Evolutionary conservation across 116 monocot species (phyloP), one percentile per base, ranked within the genome.

Genomic region (Iris pallida): DNA sequence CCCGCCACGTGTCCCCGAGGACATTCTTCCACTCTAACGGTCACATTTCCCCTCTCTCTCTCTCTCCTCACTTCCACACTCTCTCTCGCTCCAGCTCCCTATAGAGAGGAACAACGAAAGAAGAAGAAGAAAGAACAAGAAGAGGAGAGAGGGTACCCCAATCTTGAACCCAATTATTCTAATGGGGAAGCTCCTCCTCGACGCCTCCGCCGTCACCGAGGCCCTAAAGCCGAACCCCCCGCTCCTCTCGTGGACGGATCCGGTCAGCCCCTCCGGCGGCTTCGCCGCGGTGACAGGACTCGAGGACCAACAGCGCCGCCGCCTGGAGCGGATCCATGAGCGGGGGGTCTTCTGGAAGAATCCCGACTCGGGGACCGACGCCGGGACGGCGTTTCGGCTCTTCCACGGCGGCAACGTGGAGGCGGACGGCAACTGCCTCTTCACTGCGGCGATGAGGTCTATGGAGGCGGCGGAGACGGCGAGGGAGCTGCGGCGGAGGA

Each of bases 401-500:
- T 66, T 66, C 18, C 85, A 94, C 68, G 94, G 90, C 15, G 94
- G 94, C 0, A 80, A 83, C 70, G 94, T 94, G 56, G 90, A 90
- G 68, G 73, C 88, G 12, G 94, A 94, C 67, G 94, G 94, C 16
- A 94, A 94, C 77, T 94, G 94, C 76, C 78, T 94, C 8, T 94
- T 94, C 65, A 85, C 94, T 43, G 84, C 94, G 16, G 79, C 79
- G 14, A 57, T 80, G 70, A 73, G 41, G 70, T 82, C 94, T 40
- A 76, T 81, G 82, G 87, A 73, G 30, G 9, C 70, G 45, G 77
- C 71, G 64, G 47, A 68, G 42, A 80, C 62, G 30, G 71, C 82
- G 55, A 62, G 82, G 75, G 93, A 94, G 57, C 72, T 94, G 64
- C 45, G 93, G 54, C 73, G 68, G 66, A 67, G 84, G 55, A 74